Evolutionary conservation across 2,329 filamentous ascomycete genomes (phyloP), one percentile per base, ranked within the genome.

Genomic region (Colletotrichum paranaense): DNA sequence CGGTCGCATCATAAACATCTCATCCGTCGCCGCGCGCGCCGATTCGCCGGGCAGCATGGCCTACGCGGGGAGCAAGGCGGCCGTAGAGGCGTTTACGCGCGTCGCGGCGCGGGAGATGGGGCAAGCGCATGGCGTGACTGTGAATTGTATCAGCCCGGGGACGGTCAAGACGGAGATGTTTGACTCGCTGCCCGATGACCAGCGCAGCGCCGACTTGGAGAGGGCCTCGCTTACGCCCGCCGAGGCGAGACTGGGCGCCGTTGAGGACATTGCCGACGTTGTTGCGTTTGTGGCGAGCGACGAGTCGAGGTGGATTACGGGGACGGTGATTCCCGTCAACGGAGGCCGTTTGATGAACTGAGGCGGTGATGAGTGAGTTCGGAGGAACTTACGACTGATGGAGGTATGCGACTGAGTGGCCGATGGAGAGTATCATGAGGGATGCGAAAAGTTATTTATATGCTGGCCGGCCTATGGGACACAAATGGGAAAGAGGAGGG

Each of bases 1-100:
- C 53, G 74, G 74, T 12, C 76, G 77, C 19, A 74, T 78, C 46
- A 75, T 77, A 73, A 78, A 77, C 59, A 74, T 78, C 63, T 75
- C 75, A 19, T 74, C 73, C 56, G 72, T 76, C 11, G 73, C 76
- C n/a, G 74, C 74, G 56, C 68, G 66, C 52, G 72, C 62, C 38
- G 72, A 75, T 58, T 62, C 26, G 57, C 68, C 69, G 11, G 74
- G 72, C 22, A 75, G 72, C 72, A 75, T 75, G 72, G 74, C 74
- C 12, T 75, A 75, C 35, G 74, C 74, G 16, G 74, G 74, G 9
- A 75, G 72, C 62, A 75, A 74, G 14, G 74, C 74, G 12, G 74
- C 74, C 53, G 74, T 75, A 58, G 74, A 75, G 59, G 74, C 74
- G 26, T 75, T 75, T 32, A 75, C 72, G 35, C 74, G 74, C 28